Conservation (phyloP, 2,329 filamentous ascomycete species). For the Westerdykella sp. region DNA sequence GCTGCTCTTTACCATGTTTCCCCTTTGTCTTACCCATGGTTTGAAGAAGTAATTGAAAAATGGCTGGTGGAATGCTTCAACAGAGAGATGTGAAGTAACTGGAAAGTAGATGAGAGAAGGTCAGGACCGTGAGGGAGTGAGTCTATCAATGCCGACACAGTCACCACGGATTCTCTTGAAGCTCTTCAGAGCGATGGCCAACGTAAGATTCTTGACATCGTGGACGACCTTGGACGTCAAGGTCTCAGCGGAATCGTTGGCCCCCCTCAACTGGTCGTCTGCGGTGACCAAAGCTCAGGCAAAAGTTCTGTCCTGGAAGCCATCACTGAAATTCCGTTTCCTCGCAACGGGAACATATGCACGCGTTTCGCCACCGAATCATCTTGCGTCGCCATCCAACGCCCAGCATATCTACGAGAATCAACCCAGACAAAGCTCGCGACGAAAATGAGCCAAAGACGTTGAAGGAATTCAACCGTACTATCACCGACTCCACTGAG, state of each 20-base stretch:
- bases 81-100: no score
- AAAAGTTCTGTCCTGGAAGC: constrained; percentile 28
- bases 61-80: no score
- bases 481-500: constrained; percentile 36
- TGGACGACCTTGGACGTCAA: constrained; percentile 47
- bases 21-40: no score
- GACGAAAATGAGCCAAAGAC: no score
- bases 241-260: constrained; percentile 37
- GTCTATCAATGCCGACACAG: neutral
- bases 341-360: no score
- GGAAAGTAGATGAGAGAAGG: no score
- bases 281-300: constrained; percentile 21
- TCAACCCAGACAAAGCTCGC: constrained; percentile 33
- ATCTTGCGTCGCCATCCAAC: constrained; percentile 32
- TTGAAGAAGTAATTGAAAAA: no score
- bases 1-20: no score
- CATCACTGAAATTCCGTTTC: constrained; percentile 42
- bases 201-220: constrained; percentile 46
- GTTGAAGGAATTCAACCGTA: no score
- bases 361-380: constrained; percentile 20
- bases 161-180: constrained; percentile 32
- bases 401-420: constrained; percentile 22
- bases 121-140: no score
- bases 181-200: constrained; percentile 44
- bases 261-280: constrained; percentile 24